Percentiles rank a stretch among this genome's conserved stretches.
Evolutionary conservation across 1,284 basidiomycete genomes (phyloP).

Genomic region (Austroboletus olivaceoglutinosus): DNA sequence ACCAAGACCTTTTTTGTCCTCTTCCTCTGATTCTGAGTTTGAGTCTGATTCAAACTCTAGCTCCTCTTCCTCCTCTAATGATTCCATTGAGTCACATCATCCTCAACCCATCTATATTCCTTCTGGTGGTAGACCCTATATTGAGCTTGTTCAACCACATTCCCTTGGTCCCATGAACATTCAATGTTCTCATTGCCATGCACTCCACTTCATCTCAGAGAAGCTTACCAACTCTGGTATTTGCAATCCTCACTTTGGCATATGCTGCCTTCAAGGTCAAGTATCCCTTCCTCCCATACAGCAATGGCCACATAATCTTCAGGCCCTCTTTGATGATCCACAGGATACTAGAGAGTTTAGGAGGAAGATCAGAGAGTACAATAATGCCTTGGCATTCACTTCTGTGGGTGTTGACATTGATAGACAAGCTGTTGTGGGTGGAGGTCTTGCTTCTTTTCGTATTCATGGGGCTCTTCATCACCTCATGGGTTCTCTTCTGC

Average conservation of each 20-base stretch:
- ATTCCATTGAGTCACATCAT: too few species aligned
- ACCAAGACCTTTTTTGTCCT: too few species aligned
- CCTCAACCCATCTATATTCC: not conserved
- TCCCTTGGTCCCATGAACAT: conserved; percentile 20
- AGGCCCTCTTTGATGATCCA: conserved; percentile 16
- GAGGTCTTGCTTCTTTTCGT: conserved; percentile 34
- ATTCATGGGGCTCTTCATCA: conserved; percentile 41
- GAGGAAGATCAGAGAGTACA: conserved; percentile 37
- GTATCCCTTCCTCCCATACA: conserved; percentile 20
- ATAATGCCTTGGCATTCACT: conserved; percentile 40
- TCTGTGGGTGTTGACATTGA: conserved; percentile 38
- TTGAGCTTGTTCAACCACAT: not conserved
- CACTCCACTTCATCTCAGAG: conserved; percentile 24
- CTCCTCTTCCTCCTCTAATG: too few species aligned
- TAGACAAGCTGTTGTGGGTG: conserved; percentile 24
- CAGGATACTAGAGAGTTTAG: conserved; percentile 18
- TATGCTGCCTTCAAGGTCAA: conserved; percentile 27
- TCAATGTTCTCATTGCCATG: conserved; percentile 22
- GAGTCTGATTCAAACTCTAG: too few species aligned
- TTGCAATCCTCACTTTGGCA: conserved; percentile 17
- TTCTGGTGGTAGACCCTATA: conserved; percentile 5
- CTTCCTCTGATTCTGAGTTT: too few species aligned
- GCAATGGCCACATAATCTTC: conserved; percentile 20
- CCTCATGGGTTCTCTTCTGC: conserved; percentile 32
- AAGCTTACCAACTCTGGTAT: conserved; percentile 7